Conservation (phyloP, 352 stramenopile genomes). For the Phytophthora macrochlamydospora region DNA sequence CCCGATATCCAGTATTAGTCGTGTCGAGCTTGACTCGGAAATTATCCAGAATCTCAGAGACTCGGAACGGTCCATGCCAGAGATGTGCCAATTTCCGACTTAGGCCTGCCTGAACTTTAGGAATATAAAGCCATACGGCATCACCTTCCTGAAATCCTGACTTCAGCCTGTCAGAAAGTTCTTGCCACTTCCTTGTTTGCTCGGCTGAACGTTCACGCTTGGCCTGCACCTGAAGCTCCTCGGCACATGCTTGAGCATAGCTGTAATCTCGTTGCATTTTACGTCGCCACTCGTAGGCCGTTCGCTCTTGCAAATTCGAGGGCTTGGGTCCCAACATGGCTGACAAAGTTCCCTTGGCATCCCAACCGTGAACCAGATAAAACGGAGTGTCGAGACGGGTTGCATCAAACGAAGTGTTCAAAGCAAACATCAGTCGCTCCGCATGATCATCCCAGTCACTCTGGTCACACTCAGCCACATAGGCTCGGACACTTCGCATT, state of each 20-base stretch:
- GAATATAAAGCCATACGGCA: background rate
- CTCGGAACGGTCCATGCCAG: background rate
- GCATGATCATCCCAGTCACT: background rate
- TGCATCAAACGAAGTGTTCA: background rate
- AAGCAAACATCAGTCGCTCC: background rate
- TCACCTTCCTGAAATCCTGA: background rate
- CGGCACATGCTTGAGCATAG: background rate
- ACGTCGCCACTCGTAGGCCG: conserved; percentile 1
- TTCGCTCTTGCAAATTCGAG: background rate
- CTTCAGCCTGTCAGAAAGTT: background rate
- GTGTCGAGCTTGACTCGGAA: background rate
- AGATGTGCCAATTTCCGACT: background rate
- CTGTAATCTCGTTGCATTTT: background rate
- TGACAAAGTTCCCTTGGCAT: background rate
- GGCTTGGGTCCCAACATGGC: background rate
- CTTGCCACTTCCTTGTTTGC: background rate
- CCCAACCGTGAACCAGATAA: background rate
- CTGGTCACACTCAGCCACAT: background rate
- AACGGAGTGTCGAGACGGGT: background rate
- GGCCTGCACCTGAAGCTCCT: background rate
- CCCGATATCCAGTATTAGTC: background rate
- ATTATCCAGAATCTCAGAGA: background rate
- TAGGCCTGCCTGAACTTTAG: background rate
- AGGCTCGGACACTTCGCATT: background rate
- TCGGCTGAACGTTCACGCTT: background rate